These are phyloP conservation scores for Parmelia sp. DNA, from an alignment of 495 filamentous ascomycete species.

Conservation along the genomic window DNA sequence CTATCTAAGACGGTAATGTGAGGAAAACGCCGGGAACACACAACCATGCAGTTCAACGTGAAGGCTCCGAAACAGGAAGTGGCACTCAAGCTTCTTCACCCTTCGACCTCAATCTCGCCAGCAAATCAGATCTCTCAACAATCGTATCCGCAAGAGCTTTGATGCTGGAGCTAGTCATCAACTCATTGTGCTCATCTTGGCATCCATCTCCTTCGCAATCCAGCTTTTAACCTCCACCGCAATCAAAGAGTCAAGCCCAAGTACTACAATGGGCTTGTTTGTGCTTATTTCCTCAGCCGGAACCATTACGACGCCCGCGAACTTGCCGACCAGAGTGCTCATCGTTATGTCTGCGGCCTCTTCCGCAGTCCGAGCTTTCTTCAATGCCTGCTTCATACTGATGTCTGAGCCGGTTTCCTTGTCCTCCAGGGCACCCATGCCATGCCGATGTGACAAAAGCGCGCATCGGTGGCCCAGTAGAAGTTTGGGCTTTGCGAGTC, in stretches of 20 bases:
- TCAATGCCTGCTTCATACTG: conserved; percentile 6
- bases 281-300: conserved; percentile 36
- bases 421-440: conserved; percentile 1
- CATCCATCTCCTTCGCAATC: conserved; percentile 41
- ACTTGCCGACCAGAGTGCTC: conserved; percentile 25
- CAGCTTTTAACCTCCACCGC: conserved; percentile 55
- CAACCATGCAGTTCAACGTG: no score
- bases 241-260: conserved; percentile 52
- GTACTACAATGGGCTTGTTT: conserved; percentile 33
- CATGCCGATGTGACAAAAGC: conserved; percentile 20
- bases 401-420: not conserved
- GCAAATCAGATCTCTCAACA: not conserved
- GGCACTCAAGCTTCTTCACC: not conserved
- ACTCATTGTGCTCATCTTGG: conserved; percentile 42
- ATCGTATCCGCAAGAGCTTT: conserved; percentile 11
- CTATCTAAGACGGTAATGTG: no score
- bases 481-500: no score
- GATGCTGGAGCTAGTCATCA: conserved; percentile 26
- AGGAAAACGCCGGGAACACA: no score
- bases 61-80: no score
- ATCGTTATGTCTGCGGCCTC: conserved; percentile 30
- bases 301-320: conserved; percentile 35
- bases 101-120: not conserved
- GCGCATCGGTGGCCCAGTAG: no score
- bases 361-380: conserved; percentile 19